These are phyloP conservation scores for Akebia trifoliata DNA, from an alignment of 164 flowering plant genomes.

Conservation along the genomic window DNA sequence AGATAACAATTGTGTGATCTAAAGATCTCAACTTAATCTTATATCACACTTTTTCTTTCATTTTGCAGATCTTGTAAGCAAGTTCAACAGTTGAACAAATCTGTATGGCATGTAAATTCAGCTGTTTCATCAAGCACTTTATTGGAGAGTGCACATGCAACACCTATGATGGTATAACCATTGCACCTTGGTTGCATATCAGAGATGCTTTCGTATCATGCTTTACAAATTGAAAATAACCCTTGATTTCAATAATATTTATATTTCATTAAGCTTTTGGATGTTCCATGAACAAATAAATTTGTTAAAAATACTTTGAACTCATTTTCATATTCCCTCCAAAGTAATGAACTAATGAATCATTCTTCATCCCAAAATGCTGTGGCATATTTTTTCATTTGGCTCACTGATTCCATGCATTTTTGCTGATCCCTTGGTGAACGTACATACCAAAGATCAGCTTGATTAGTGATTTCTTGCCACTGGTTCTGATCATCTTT, in stretches of 20 bases:
- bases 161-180: conserved; percentile 40
- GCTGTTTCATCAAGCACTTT: conserved; percentile 67
- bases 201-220: neutral
- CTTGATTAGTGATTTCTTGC: no score
- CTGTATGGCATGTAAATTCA: conserved; percentile 78
- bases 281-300: neutral
- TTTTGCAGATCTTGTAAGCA: conserved; percentile 71
- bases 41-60: neutral
- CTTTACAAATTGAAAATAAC: neutral
- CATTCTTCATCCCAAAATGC: no score
- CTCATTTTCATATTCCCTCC: neutral
- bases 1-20: no score
- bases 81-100: conserved; percentile 68
- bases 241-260: neutral
- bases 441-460: no score
- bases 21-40: neutral
- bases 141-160: conserved; percentile 60
- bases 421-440: no score
- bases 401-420: no score
- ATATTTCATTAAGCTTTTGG: neutral
- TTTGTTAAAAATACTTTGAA: neutral
- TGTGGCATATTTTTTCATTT: no score
- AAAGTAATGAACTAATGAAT: no score
- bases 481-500: no score
- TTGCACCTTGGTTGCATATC: neutral